phyloP scores from a whole-genome alignment of 306 rosid species.

The Dryas drummondii region DNA sequence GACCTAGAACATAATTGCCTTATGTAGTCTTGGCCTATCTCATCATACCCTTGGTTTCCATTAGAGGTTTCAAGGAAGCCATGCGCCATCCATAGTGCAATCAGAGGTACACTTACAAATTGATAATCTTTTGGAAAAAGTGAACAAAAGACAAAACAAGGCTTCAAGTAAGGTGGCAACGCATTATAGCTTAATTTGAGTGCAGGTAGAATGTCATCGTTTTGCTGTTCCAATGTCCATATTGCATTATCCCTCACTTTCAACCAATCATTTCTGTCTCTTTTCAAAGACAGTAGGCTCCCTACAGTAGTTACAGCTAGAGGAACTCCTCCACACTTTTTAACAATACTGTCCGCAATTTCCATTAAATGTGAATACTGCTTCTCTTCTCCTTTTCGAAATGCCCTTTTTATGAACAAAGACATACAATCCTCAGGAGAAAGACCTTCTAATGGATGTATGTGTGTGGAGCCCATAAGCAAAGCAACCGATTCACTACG shows the following conservation, averaged over 20 bases:
- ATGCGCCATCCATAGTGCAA: no score
- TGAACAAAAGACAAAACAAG: neutral
- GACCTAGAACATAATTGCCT: no score
- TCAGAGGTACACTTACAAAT: no score
- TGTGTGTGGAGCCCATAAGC: no score
- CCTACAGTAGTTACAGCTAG: slow-evolving; percentile 3
- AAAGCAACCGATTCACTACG: neutral
- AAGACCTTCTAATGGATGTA: neutral
- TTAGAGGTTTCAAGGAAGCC: no score
- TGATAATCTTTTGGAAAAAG: neutral
- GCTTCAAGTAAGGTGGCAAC: neutral
- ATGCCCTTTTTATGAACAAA: slow-evolving; percentile 7
- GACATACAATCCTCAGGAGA: neutral
- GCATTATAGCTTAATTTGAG: neutral
- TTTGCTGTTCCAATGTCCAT: neutral
- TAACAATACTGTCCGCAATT: slow-evolving; percentile 12
- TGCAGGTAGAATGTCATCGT: neutral
- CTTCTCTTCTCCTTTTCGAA: neutral
- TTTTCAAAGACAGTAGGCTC: neutral
- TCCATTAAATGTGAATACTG: neutral
- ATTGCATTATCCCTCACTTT: slow-evolving; percentile 1
- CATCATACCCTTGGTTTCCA: no score
- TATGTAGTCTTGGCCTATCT: no score
- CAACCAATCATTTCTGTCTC: neutral
- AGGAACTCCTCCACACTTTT: slow-evolving; percentile 14